These are phyloP conservation scores for Multifurca ochricompacta DNA, from an alignment of 768 basidiomycete genomes.

Conservation along the genomic window DNA sequence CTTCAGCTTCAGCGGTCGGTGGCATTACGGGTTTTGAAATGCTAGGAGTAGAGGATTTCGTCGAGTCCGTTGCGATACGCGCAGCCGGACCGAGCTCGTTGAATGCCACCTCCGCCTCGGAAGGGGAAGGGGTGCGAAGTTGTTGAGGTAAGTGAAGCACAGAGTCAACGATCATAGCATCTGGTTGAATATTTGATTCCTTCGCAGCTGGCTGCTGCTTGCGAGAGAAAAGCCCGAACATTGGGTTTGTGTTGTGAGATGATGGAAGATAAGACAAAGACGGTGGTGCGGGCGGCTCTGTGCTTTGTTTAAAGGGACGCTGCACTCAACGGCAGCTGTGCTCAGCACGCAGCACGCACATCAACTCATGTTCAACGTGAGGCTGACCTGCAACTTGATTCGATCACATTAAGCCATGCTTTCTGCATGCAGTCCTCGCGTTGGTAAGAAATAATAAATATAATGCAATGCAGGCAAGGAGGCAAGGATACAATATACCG, in stretches of 20 bases:
- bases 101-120: conserved; percentile 30
- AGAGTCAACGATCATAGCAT: conserved; percentile 4
- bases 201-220: conserved; percentile 7
- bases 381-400: background rate
- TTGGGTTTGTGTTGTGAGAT: conserved; percentile 5
- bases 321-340: background rate
- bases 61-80: conserved; percentile 22
- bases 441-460: too few relatives aligned
- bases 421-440: background rate
- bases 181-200: background rate
- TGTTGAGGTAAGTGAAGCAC: conserved; percentile 30
- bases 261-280: conserved; percentile 8
- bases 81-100: conserved; percentile 11
- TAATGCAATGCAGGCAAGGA: too few relatives aligned
- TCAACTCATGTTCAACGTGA: conserved; percentile 13
- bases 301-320: background rate
- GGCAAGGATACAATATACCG: background rate
- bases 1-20: conserved; percentile 26
- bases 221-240: conserved; percentile 16
- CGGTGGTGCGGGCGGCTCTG: background rate
- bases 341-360: conserved; percentile 8
- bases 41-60: conserved; percentile 25
- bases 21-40: conserved; percentile 22
- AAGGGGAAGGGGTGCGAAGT: conserved; percentile 49
- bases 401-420: background rate